Conservation (phyloP, 441 rosid species). For the Euphorbia schlechtendalii region DNA sequence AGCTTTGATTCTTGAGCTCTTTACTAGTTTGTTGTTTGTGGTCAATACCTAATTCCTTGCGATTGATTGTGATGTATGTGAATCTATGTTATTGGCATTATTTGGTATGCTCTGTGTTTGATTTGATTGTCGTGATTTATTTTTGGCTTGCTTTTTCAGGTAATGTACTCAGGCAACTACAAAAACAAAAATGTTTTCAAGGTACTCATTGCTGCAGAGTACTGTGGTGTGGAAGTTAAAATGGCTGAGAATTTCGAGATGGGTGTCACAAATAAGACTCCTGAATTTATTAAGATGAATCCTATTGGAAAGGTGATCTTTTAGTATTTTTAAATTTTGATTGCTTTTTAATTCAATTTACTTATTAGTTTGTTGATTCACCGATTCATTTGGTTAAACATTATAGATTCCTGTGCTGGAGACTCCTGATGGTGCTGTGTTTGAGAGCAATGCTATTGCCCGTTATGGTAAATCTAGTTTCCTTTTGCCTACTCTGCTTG, state of each 20-base stretch:
- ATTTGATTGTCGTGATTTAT: not conserved
- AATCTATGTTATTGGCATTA: not conserved
- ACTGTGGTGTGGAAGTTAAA: conserved; percentile 56
- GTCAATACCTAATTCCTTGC: not conserved
- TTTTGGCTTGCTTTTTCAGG: conserved; percentile 27
- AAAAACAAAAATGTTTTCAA: conserved; percentile 60
- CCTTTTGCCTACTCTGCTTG: no score
- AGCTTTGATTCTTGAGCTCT: not conserved
- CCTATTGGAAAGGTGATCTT: conserved; percentile 75
- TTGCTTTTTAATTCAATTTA: not conserved
- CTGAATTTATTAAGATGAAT: conserved; percentile 81
- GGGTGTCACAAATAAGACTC: conserved; percentile 78
- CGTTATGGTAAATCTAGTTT: conserved; percentile 53
- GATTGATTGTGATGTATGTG: not conserved
- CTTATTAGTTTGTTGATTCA: conserved; percentile 1
- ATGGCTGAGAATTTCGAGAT: conserved; percentile 54
- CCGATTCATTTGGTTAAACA: not conserved
- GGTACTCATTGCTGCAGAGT: conserved; percentile 76
- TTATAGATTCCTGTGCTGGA: conserved; percentile 73
- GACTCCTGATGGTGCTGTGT: conserved; percentile 78
- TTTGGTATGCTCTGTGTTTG: not conserved
- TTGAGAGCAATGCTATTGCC: conserved; percentile 94
- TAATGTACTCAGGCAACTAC: conserved; percentile 42
- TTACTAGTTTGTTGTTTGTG: not conserved
- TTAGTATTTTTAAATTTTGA: not conserved